Base-by-base conservation (phyloP, 129 eudicot species). In the Chrysanthemum seticuspe region DNA sequence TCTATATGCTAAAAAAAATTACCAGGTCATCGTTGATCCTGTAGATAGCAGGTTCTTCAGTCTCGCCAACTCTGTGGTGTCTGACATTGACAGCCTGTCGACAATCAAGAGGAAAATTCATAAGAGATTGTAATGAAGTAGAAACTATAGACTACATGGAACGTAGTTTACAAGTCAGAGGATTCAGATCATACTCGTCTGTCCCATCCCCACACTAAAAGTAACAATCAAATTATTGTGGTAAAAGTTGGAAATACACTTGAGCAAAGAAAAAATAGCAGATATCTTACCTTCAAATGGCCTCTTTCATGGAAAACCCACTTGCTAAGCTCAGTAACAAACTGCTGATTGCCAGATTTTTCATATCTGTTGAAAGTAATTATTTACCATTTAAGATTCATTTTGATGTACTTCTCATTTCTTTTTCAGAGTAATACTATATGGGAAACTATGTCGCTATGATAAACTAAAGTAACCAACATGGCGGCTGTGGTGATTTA, bases 251-350 rank as follows among this genome's bases (percentile, higher is more conserved):
- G 51, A 64, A 65, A 19, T 34, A 36, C 21, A 19, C 27, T 23
- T 51, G 25, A 65, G 1, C 25, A 61, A 27, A 67, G 61, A 67
- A 60, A 12, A 14, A 51, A 13, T 53, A 49, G 19, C 18, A 70
- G 56, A 71, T 10, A 55, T 62, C 65, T 70, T 58, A 94, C 99
- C 96, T 90, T 95, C 34, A 95, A 89, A 75, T 95, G 99, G 70
- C 99, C 99, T 61, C 97, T 88, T 83, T 95, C 99, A 80, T 90
- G 99, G 87, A 95, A 95, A 74, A 90, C 87, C 98, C 98, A 94
- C 83, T 90, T 94, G 93, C 98, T 90, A 70, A 90, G 79, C 90
- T 94, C 97, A 50, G 97, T 86, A 23, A 73, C 78, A 74, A 94
- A 90, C 83, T 94, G 93, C 79, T 94, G 84, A 58, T 94, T 94